Evolutionary conservation across 108 stramenopile species (phyloP).

Genomic region (Hondaea fermentalgiana): DNA sequence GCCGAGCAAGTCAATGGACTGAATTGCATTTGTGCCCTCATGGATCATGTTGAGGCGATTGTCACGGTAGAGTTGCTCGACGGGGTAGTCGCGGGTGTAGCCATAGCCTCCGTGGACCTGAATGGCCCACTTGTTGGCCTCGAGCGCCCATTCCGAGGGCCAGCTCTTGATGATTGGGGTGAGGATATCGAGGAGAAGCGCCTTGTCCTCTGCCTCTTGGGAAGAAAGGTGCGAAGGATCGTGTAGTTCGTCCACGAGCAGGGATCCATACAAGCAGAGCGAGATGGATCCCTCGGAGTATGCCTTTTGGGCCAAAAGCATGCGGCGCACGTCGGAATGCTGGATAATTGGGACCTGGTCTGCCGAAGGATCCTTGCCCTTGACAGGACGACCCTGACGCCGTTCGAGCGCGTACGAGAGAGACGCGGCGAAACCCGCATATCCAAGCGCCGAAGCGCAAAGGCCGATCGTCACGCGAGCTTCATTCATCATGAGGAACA

Average conservation of each 20-base stretch:
- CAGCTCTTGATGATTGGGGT: slow-evolving; percentile 30
- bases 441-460: slow-evolving; percentile 2
- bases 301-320: slow-evolving; percentile 26
- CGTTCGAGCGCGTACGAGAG: slow-evolving; percentile 22
- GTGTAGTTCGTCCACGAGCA: neutral
- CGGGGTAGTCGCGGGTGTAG: slow-evolving; percentile 29
- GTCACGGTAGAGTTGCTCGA: slow-evolving; percentile 28
- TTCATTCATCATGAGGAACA: slow-evolving; percentile 36
- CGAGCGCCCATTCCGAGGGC: slow-evolving; percentile 25
- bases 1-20: slow-evolving; percentile 28
- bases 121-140: slow-evolving; percentile 25
- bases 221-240: neutral
- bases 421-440: neutral
- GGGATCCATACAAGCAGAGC: slow-evolving; percentile 21
- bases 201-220: neutral
- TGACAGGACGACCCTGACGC: neutral
- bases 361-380: slow-evolving; percentile 14
- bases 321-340: slow-evolving; percentile 27
- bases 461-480: slow-evolving; percentile 20
- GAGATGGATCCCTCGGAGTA: slow-evolving; percentile 18
- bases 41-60: slow-evolving; percentile 21
- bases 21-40: slow-evolving; percentile 33
- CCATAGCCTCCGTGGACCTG: slow-evolving; percentile 33
- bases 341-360: slow-evolving; percentile 17
- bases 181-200: slow-evolving; percentile 15